Percentiles rank a stretch among this genome's conserved stretches.
These are phyloP conservation scores for Teratosphaeria zuluensis DNA, from an alignment of 2,329 filamentous ascomycete species.

Conservation along the genomic window DNA sequence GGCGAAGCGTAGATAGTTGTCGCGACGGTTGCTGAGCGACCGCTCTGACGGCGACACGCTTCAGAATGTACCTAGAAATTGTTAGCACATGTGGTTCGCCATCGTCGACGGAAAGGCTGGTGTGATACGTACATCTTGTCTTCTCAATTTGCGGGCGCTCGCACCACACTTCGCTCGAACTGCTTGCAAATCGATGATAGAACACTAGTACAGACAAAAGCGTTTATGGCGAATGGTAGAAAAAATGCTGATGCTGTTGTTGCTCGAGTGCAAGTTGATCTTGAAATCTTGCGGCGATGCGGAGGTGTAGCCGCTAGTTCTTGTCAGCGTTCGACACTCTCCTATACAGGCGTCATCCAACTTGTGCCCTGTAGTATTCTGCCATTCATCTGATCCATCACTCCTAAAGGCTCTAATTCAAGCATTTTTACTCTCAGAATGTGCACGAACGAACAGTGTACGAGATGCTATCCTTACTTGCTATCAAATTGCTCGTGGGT, in stretches of 20 bases:
- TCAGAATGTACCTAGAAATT: slow-evolving; percentile 44
- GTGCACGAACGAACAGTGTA: no score
- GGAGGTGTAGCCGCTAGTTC: background rate
- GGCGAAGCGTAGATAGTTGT: slow-evolving; percentile 32
- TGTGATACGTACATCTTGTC: background rate
- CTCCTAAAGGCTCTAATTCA: no score
- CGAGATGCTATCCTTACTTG: no score
- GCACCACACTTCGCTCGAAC: no score
- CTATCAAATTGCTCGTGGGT: no score
- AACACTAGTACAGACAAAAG: background rate
- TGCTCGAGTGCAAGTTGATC: background rate
- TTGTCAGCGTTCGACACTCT: no score
- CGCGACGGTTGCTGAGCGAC: slow-evolving; percentile 38
- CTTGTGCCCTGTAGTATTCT: no score
- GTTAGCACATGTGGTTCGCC: background rate
- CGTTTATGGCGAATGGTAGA: background rate
- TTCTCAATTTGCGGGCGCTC: background rate
- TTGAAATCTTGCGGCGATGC: background rate
- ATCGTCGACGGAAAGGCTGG: background rate
- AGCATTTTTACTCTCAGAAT: no score
- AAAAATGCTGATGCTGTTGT: background rate
- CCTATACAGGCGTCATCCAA: no score
- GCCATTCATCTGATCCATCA: no score
- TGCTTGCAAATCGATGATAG: no score
- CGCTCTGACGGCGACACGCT: slow-evolving; percentile 48